Percentiles rank a stretch among this genome's conserved stretches.
These are phyloP conservation scores for Cryphonectria japonica DNA, from an alignment of 2,329 filamentous ascomycete species.

Conservation along the genomic window DNA sequence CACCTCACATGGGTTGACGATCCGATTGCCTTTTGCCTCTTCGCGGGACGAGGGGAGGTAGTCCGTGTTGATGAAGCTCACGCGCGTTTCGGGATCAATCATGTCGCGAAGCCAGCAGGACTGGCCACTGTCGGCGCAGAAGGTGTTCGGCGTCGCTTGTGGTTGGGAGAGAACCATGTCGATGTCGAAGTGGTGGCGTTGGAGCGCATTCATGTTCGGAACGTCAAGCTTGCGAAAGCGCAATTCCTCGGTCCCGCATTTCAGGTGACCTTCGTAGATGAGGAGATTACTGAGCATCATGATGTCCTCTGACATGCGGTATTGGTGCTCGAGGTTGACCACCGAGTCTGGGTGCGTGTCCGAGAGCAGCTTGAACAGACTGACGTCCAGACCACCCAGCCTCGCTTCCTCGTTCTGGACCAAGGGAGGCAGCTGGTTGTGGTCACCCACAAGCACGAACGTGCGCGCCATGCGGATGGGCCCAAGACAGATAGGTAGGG, in stretches of 20 bases:
- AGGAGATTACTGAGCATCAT: slow-evolving; percentile 92
- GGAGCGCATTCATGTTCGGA: slow-evolving; percentile 65
- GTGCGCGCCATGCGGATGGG: slow-evolving; percentile 91
- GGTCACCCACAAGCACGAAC: slow-evolving; percentile 94
- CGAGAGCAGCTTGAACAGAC: slow-evolving; percentile 90
- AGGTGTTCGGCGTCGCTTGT: slow-evolving; percentile 45
- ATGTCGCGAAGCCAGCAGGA: slow-evolving; percentile 79
- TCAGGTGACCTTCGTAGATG: slow-evolving; percentile 88
- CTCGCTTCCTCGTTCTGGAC: slow-evolving; percentile 91
- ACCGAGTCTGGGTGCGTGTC: slow-evolving; percentile 87
- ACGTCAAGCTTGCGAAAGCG: slow-evolving; percentile 70
- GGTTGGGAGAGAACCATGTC: slow-evolving; percentile 45
- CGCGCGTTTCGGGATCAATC: slow-evolving; percentile 71
- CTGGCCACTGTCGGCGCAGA: slow-evolving; percentile 57
- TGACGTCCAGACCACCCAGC: slow-evolving; percentile 85
- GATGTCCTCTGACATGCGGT: slow-evolving; percentile 97
- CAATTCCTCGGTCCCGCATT: slow-evolving; percentile 81
- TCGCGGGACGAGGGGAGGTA: slow-evolving; percentile 69
- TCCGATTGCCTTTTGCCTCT: slow-evolving; percentile 78
- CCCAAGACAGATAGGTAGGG: slow-evolving; percentile 88
- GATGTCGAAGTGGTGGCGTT: slow-evolving; percentile 61
- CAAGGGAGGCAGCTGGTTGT: slow-evolving; percentile 92
- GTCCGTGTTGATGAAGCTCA: slow-evolving; percentile 91
- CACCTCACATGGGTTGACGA: slow-evolving; percentile 86
- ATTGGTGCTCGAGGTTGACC: slow-evolving; percentile 91